A percentile compares a stretch with the other conserved stretches of the same genome.
Evolutionary conservation across 352 stramenopile genomes (phyloP).

Genomic region (Phytophthora citrophthora): DNA sequence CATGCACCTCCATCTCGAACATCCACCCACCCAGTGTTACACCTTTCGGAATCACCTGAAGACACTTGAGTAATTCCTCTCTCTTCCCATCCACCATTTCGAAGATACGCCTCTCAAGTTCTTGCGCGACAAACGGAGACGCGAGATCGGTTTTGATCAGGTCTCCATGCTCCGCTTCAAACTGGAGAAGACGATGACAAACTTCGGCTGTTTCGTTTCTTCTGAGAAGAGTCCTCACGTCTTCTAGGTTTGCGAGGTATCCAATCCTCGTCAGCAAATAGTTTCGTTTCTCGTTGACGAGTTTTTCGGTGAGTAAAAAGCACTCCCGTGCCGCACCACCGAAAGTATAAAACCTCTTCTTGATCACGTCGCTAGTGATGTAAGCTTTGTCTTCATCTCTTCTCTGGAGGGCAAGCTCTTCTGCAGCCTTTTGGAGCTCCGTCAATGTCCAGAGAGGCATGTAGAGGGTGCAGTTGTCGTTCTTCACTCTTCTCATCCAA

Average conservation of each 20-base stretch:
- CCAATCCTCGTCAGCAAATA: background rate
- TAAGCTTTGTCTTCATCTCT: background rate
- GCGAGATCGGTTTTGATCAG: background rate
- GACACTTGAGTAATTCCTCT: background rate
- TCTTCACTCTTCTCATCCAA: background rate
- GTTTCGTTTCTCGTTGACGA: background rate
- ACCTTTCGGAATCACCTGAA: background rate
- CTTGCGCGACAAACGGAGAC: background rate
- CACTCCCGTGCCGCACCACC: background rate
- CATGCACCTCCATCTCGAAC: background rate
- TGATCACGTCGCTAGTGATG: background rate
- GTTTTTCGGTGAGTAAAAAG: background rate
- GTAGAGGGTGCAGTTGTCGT: background rate
- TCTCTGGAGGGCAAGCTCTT: background rate
- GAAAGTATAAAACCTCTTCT: conserved; percentile 1
- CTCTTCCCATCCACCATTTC: background rate
- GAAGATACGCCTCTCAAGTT: background rate
- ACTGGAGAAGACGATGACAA: background rate
- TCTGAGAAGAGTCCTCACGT: background rate
- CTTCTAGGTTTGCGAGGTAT: background rate
- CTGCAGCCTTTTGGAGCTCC: background rate
- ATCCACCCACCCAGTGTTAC: background rate
- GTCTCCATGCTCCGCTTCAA: no score
- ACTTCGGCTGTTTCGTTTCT: background rate
- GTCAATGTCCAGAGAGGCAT: background rate